Evolutionary conservation across 2,329 filamentous ascomycete genomes (phyloP).

Genomic region (Celoporthe dispersa): DNA sequence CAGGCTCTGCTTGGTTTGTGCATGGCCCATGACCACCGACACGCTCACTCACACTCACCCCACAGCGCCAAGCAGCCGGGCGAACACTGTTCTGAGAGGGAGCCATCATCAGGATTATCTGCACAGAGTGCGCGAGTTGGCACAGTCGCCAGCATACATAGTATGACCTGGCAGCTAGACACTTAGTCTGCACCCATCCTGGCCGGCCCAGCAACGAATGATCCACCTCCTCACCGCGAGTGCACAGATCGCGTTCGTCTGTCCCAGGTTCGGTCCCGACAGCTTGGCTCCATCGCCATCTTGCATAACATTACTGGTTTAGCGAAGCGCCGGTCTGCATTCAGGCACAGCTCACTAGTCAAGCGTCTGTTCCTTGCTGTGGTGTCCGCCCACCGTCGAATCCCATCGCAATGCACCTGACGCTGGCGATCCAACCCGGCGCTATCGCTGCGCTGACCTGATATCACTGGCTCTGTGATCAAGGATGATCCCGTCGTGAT

Average conservation of each 20-base stretch:
- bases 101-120: background rate
- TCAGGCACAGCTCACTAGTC: background rate
- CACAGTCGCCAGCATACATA: background rate
- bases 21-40: slow-evolving; percentile 10
- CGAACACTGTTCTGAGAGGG: background rate
- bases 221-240: background rate
- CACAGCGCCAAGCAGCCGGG: background rate
- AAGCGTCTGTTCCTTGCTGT: background rate
- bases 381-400: background rate
- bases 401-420: slow-evolving; percentile 1
- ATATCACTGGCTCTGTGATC: background rate
- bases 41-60: background rate
- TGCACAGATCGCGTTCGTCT: background rate
- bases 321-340: background rate
- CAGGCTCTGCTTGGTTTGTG: background rate
- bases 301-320: slow-evolving; percentile 2
- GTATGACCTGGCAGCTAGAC: background rate
- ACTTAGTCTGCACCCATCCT: background rate
- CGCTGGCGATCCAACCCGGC: background rate
- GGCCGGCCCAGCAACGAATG: background rate
- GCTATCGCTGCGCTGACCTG: background rate
- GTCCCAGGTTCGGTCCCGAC: slow-evolving; percentile 10
- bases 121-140: background rate
- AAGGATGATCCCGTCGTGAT: background rate
- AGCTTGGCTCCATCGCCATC: slow-evolving; percentile 12